These are phyloP conservation scores for Protostelium mycophagum DNA, from an alignment of 78 protist genomes.

Conservation along the genomic window DNA sequence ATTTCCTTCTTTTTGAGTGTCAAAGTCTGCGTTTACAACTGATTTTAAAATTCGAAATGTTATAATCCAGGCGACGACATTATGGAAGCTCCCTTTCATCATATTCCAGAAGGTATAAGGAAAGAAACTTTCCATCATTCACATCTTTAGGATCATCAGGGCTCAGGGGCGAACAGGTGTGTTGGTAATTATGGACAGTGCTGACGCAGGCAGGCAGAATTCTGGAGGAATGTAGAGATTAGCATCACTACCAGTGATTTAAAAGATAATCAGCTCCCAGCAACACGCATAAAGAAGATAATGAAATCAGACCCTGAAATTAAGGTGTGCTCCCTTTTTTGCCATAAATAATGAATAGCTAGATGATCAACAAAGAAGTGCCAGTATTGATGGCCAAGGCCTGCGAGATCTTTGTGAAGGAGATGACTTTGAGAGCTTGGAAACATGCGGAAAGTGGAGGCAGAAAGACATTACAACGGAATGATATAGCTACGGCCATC, in stretches of 20 bases:
- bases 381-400: conserved; percentile 80
- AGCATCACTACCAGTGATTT: background rate
- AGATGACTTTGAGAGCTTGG: conserved; percentile 81
- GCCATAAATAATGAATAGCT: conserved; percentile 31
- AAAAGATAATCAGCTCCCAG: conserved; percentile 44
- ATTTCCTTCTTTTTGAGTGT: no score
- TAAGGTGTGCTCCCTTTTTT: conserved; percentile 12
- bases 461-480: conserved; percentile 72
- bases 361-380: conserved; percentile 47
- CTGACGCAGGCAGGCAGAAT: background rate
- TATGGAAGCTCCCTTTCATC: no score
- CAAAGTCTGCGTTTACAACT: no score
- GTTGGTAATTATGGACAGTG: no score
- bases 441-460: conserved; percentile 65
- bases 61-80: no score
- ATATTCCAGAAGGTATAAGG: no score
- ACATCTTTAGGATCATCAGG: no score
- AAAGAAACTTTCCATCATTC: no score
- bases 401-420: conserved; percentile 80
- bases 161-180: no score
- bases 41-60: no score
- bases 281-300: conserved; percentile 79
- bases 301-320: conserved; percentile 75
- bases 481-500: conserved; percentile 77
- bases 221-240: background rate